Evolutionary conservation across 2,329 filamentous ascomycete genomes (phyloP).

Genomic region (Claviceps sp.): DNA sequence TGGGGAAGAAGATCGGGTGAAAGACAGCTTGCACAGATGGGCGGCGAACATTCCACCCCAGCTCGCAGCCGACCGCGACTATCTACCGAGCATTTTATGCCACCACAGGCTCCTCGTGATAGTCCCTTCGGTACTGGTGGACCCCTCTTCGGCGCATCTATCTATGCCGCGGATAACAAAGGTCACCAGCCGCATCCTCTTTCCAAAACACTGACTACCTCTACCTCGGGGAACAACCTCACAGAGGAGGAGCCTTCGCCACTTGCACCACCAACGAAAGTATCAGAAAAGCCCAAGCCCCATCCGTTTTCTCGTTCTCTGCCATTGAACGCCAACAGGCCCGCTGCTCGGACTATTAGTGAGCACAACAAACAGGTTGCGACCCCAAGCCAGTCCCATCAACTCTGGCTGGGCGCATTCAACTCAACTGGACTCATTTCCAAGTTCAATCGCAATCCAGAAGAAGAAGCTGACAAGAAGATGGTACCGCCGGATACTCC

Average conservation of each 20-base stretch:
- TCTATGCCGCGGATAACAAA: constrained; percentile 32
- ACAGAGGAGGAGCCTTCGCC: constrained; percentile 54
- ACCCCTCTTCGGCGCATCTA: constrained; percentile 38
- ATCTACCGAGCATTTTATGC: constrained; percentile 66
- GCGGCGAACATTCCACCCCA: constrained; percentile 43
- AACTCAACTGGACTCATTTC: constrained; percentile 91
- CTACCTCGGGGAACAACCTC: constrained; percentile 68
- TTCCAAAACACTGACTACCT: constrained; percentile 75
- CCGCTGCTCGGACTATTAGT: constrained; percentile 15
- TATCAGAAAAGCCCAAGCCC: constrained; percentile 14
- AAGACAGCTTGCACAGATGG: constrained; percentile 37
- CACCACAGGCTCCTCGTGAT: constrained; percentile 46
- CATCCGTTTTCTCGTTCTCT: constrained; percentile 26
- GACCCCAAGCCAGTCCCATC: constrained; percentile 36
- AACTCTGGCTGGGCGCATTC: constrained; percentile 70
- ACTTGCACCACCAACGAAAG: constrained; percentile 17
- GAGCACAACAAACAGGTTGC: constrained; percentile 19
- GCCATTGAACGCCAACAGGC: constrained; percentile 25
- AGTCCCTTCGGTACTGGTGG: constrained; percentile 47
- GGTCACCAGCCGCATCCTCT: constrained; percentile 60
- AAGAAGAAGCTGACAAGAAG: constrained; percentile 49
- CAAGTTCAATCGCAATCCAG: constrained; percentile 77
- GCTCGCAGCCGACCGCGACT: constrained; percentile 54
- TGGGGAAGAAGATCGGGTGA: constrained; percentile 47
- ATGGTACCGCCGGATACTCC: constrained; percentile 82